phyloP scores from a whole-genome alignment of 2,329 filamentous ascomycete species.

The Ophiostoma sp. region DNA sequence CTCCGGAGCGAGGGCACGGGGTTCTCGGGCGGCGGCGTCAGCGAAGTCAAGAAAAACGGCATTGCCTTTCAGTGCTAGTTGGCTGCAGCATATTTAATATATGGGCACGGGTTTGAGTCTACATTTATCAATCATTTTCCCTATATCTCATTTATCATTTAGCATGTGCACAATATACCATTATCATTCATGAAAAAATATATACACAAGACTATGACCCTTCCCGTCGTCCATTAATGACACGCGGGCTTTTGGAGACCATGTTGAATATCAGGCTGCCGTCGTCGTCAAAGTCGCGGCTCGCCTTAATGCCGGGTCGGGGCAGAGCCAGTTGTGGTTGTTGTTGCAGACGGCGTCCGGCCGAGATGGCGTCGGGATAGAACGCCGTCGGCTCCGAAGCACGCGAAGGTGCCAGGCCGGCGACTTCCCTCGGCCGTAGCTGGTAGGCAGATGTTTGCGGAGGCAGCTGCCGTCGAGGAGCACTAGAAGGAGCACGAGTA shows the following conservation, averaged over 20 bases:
- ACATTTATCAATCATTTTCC: neutral
- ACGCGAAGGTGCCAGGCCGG: neutral
- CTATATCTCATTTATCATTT: neutral
- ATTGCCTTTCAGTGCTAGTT: conserved; percentile 40
- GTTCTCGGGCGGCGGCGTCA: conserved; percentile 82
- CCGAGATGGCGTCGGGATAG: neutral
- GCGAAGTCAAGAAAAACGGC: conserved; percentile 70
- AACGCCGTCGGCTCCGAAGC: neutral
- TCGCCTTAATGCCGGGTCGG: neutral
- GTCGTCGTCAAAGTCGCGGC: conserved; percentile 7
- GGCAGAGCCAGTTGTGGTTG: neutral
- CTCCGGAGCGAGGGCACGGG: conserved; percentile 85
- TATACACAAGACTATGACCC: neutral
- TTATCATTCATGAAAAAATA: no score
- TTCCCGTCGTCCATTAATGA: neutral
- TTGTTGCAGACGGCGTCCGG: neutral
- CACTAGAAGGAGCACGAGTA: neutral
- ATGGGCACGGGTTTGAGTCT: neutral
- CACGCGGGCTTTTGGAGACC: conserved; percentile 21
- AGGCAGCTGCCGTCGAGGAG: neutral
- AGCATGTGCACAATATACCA: neutral
- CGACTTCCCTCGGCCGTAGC: neutral
- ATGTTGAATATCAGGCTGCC: conserved; percentile 25
- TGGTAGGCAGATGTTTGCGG: neutral
- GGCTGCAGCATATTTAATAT: neutral